Percentiles rank a stretch among this genome's conserved stretches.
These are phyloP conservation scores for Fusarium sp. DNA, from an alignment of 2,329 filamentous ascomycete species.

Conservation along the genomic window DNA sequence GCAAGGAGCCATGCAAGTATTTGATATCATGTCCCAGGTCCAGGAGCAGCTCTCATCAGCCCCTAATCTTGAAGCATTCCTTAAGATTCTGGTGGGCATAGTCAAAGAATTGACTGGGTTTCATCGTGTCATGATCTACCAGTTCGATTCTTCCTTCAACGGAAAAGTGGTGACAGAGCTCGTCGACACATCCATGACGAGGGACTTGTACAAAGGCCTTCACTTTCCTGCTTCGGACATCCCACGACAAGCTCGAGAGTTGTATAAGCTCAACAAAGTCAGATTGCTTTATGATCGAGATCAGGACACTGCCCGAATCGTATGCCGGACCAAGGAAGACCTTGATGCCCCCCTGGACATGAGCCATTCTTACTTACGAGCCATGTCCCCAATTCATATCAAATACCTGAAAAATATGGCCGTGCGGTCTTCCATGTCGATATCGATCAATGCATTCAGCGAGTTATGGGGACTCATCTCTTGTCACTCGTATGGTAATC, in stretches of 20 bases:
- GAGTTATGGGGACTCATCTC: slow-evolving; percentile 91
- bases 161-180: slow-evolving; percentile 90
- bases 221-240: slow-evolving; percentile 92
- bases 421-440: slow-evolving; percentile 94
- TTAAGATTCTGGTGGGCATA: slow-evolving; percentile 86
- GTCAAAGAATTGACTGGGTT: slow-evolving; percentile 92
- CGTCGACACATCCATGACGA: slow-evolving; percentile 82
- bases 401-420: slow-evolving; percentile 92
- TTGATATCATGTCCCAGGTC: slow-evolving; percentile 92
- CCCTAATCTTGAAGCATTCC: slow-evolving; percentile 76
- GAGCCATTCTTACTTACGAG: slow-evolving; percentile 85
- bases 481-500: slow-evolving; percentile 82
- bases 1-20: slow-evolving; percentile 88
- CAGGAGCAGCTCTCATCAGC: slow-evolving; percentile 87
- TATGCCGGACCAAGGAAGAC: slow-evolving; percentile 82
- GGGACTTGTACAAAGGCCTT: slow-evolving; percentile 87
- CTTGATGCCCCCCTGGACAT: slow-evolving; percentile 83
- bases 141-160: slow-evolving; percentile 87
- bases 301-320: slow-evolving; percentile 81
- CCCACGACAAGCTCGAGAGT: slow-evolving; percentile 85
- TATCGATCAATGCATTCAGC: slow-evolving; percentile 87
- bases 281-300: slow-evolving; percentile 89
- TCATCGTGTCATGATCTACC: slow-evolving; percentile 92
- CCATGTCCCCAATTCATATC: slow-evolving; percentile 90
- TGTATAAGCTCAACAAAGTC: slow-evolving; percentile 92